Percentiles rank a stretch among this genome's conserved stretches.
Conservation (phyloP, 2,329 filamentous ascomycete species). For the Acephala macrosclerotiorum region DNA sequence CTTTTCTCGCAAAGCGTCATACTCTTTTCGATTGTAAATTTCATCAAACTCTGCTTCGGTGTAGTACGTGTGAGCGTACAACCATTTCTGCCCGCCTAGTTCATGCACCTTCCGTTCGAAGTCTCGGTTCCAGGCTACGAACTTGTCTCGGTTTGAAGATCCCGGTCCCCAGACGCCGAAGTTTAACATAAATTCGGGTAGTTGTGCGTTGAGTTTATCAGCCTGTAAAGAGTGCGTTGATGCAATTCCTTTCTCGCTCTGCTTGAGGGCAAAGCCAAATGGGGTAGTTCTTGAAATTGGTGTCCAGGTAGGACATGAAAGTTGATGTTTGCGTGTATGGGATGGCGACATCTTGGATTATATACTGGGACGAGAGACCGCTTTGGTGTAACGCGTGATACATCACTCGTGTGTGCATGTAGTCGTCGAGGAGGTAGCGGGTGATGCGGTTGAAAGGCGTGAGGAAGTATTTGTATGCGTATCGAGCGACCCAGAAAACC, state of each 20-base stretch:
- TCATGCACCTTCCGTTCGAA: slow-evolving; percentile 73
- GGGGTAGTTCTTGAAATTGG: slow-evolving; percentile 42
- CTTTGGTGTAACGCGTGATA: slow-evolving; percentile 67
- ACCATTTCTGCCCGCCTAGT: slow-evolving; percentile 81
- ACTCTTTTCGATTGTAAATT: slow-evolving; percentile 65
- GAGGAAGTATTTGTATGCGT: slow-evolving; percentile 65
- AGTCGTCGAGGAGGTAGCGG: slow-evolving; percentile 63
- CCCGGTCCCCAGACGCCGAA: slow-evolving; percentile 83
- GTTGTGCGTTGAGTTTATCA: slow-evolving; percentile 27
- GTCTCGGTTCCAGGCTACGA: slow-evolving; percentile 72
- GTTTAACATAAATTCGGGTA: slow-evolving; percentile 62
- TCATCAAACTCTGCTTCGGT: slow-evolving; percentile 66
- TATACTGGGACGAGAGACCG: slow-evolving; percentile 59
- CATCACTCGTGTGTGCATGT: slow-evolving; percentile 66
- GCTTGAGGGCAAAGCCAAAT: slow-evolving; percentile 65
- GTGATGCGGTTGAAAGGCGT: slow-evolving; percentile 65
- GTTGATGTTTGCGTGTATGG: slow-evolving; percentile 56
- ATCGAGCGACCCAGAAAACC: slow-evolving; percentile 72
- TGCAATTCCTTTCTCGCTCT: slow-evolving; percentile 36
- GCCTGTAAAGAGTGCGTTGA: slow-evolving; percentile 31
- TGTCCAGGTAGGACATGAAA: slow-evolving; percentile 58
- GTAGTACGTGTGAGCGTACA: slow-evolving; percentile 71
- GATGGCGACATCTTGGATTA: slow-evolving; percentile 69
- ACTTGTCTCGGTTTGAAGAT: slow-evolving; percentile 58
- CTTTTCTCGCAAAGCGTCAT: slow-evolving; percentile 67